phyloP scores from a whole-genome alignment of 106 monocot genomes.

The Amphibolis antarctica region DNA sequence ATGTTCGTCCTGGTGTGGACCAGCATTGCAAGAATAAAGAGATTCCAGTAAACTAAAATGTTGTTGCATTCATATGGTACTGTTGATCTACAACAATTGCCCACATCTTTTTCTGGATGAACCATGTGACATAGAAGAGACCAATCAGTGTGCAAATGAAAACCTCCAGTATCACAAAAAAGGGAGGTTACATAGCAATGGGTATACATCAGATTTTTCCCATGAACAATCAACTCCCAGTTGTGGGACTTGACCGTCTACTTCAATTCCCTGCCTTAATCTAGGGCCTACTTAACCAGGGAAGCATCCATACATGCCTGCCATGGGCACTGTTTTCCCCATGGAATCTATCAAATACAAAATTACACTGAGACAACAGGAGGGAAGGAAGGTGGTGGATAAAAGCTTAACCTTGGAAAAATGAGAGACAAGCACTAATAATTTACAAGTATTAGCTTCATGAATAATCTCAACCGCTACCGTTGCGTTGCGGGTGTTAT shows the following conservation, averaged over 20 bases:
- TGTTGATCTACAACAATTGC: no score
- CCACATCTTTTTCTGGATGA: no score
- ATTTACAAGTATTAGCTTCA: slow-evolving; percentile 6
- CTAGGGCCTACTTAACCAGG: background rate
- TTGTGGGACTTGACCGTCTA: slow-evolving; percentile 5
- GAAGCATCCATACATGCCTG: background rate
- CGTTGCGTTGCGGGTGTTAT: slow-evolving; percentile 1
- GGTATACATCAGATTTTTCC: background rate
- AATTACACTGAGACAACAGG: background rate
- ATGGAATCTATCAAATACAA: background rate
- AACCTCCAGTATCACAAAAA: background rate
- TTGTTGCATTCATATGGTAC: no score
- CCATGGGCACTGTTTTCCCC: background rate
- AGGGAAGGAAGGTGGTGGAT: background rate
- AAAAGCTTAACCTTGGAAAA: background rate
- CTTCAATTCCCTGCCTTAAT: background rate
- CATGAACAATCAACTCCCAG: background rate
- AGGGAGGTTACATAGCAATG: background rate
- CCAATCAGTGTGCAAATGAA: background rate
- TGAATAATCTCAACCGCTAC: slow-evolving; percentile 2
- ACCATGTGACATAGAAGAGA: no score
- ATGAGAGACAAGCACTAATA: slow-evolving; percentile 2
- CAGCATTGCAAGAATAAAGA: no score
- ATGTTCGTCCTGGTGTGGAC: no score
- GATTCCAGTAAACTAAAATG: no score